Evolutionary conservation across 176 grass and related monocot species (phyloP).

Genomic region (Neostapfia colusana): DNA sequence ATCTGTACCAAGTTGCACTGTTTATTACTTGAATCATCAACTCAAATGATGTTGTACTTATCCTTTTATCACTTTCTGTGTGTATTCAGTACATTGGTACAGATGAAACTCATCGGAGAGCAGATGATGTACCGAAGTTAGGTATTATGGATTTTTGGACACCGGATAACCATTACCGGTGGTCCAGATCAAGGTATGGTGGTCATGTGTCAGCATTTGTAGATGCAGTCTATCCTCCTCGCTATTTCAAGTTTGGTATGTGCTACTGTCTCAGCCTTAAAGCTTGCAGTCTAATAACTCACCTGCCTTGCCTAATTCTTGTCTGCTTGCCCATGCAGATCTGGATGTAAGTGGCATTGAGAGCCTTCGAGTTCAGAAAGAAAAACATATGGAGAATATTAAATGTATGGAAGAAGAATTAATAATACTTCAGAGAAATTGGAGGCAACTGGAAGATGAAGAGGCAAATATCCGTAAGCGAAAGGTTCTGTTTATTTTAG

Average conservation of each 20-base stretch:
- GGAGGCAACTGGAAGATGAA: slow-evolving; percentile 72
- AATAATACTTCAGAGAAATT: slow-evolving; percentile 49
- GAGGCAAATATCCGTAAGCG: slow-evolving; percentile 64
- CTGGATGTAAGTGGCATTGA: slow-evolving; percentile 66
- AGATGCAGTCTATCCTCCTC: slow-evolving; percentile 43
- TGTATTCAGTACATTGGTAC: slow-evolving; percentile 81
- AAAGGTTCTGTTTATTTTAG: slow-evolving; percentile 53
- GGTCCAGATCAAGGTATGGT: slow-evolving; percentile 78
- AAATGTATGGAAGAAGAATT: slow-evolving; percentile 43
- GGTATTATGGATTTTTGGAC: slow-evolving; percentile 84
- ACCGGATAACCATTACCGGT: slow-evolving; percentile 79
- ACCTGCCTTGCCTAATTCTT: slow-evolving; percentile 38
- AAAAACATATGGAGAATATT: slow-evolving; percentile 42
- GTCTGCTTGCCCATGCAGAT: slow-evolving; percentile 43
- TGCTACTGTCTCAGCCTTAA: slow-evolving; percentile 6
- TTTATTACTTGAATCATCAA: background rate
- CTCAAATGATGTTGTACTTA: background rate
- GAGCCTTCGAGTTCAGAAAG: slow-evolving; percentile 42
- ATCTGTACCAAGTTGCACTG: slow-evolving; percentile 3
- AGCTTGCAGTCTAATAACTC: slow-evolving; percentile 5
- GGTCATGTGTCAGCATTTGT: slow-evolving; percentile 60
- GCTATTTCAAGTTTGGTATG: slow-evolving; percentile 73
- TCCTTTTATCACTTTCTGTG: slow-evolving; percentile 5
- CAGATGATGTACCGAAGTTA: slow-evolving; percentile 49
- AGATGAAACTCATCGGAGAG: slow-evolving; percentile 61